Conservation (phyloP, 2,329 filamentous ascomycete species). For the Aspergillus awamori region DNA sequence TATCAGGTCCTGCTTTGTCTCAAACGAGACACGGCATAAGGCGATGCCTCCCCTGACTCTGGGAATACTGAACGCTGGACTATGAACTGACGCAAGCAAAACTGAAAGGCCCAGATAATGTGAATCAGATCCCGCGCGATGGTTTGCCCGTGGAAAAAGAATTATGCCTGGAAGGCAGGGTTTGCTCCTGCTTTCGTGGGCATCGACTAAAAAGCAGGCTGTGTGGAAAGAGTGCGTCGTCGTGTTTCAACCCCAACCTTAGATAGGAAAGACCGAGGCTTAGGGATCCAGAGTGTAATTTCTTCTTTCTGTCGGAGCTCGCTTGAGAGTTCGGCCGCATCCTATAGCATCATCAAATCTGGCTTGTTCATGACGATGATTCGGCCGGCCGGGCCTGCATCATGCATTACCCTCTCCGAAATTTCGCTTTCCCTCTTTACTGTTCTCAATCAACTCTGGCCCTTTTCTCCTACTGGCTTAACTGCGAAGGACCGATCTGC, state of each 20-base stretch:
- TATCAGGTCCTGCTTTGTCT: neutral
- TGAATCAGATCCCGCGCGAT: neutral
- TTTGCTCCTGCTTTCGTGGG: neutral
- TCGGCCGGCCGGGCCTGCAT: neutral
- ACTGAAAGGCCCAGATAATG: no score
- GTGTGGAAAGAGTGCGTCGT: no score
- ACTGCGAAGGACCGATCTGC: neutral
- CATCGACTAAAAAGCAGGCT: neutral
- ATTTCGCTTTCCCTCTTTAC: neutral
- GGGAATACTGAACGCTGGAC: neutral
- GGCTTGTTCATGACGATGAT: neutral
- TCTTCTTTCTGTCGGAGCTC: constrained; percentile 11
- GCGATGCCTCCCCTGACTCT: neutral
- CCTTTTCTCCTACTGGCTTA: neutral
- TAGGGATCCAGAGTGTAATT: neutral
- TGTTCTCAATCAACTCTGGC: no score
- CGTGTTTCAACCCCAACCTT: constrained; percentile 8
- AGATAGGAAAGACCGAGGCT: constrained; percentile 12
- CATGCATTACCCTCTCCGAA: neutral
- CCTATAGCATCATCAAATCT: neutral
- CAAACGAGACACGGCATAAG: neutral
- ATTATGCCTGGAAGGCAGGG: neutral
- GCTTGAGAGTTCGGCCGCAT: constrained; percentile 1
- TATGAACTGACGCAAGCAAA: no score
- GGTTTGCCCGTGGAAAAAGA: neutral